phyloP scores from a whole-genome alignment of 192 early-diverging fungal species.

The Rhizophagus prolifer region DNA sequence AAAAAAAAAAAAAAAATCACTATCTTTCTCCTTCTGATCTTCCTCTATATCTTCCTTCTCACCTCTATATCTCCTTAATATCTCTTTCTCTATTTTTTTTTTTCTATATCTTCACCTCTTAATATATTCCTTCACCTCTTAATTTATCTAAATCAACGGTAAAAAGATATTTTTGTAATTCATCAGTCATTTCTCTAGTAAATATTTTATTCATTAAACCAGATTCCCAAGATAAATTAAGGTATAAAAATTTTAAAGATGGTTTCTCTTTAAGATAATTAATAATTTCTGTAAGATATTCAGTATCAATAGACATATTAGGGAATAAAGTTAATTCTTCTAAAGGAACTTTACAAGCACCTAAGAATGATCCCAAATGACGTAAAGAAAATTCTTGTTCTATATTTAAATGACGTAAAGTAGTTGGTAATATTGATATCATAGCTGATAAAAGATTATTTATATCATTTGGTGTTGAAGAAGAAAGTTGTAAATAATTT shows the following conservation, averaged over 20 bases:
- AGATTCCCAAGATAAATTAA: conserved; percentile 16
- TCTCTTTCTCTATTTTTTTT: background rate
- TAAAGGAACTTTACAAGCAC: background rate
- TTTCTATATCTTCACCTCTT: background rate
- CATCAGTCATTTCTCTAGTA: background rate
- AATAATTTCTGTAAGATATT: background rate
- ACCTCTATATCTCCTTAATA: too few relatives aligned
- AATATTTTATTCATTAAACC: background rate
- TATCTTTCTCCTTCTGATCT: too few relatives aligned
- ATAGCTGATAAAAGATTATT: background rate
- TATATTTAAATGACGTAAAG: background rate
- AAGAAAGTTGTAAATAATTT: background rate
- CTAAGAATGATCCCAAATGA: background rate
- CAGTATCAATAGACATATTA: background rate
- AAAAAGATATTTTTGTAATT: background rate
- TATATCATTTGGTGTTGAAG: background rate
- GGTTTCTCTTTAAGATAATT: background rate
- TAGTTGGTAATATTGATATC: background rate
- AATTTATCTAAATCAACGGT: background rate
- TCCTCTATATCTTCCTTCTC: too few relatives aligned
- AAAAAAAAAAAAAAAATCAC: too few relatives aligned
- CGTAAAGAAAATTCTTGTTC: conserved; percentile 6
- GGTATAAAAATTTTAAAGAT: conserved; percentile 1
- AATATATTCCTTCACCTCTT: background rate
- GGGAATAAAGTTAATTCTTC: conserved; percentile 15